Evolutionary conservation across 225 moss, liverwort and hornwort genomes (phyloP), one percentile per base, ranked within the genome.

Genomic region (Anthoceros angustus): DNA sequence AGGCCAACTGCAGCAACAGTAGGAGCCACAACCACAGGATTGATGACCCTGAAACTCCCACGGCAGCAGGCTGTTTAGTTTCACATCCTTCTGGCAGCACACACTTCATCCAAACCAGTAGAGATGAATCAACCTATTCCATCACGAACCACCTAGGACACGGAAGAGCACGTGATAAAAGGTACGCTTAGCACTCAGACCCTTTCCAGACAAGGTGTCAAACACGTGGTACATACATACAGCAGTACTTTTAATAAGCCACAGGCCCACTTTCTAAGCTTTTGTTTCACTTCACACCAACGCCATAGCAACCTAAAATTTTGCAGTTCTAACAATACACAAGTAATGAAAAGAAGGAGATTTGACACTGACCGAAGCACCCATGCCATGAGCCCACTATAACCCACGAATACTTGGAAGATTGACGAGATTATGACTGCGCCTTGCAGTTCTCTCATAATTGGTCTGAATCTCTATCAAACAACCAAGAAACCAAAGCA

Each of bases 21-120:
- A 10, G 94, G 94, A 43, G 94, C 91, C 40, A 91, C 94, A 6
- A 95, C 90, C 15, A 95, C 94, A 26, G 94, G 94, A 39, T 95
- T 95, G 78, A 95, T 85, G 61, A 73, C 76, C 74, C 91, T 95
- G 83, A 15, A 55, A 55, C 23, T 55, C 23, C 55, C 55, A 55
- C 55, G 14, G 23, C n/a, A 55, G 8, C 76, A 75, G 20, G 8
- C 64, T 32, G 32, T 32, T 32, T 4, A 32, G 32, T 32, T 32
- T 32, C 32, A 32, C 32, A 32, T 32, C 32, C 32, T 32, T 32
- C 32, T 32, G 2, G 32, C 32, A 32, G 32, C 32, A 32, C 32
- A 32, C 32, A 32, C 32, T 32, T 32, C 32, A 32, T 32, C 32
- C 32, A 32, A 32, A 32, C 32, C 32, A 32, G 4, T 32, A 32